Evolutionary conservation across 1,139 yeast genomes (phyloP), one percentile per base, ranked within the genome.

Genomic region (Suhomyces guaymorum): DNA sequence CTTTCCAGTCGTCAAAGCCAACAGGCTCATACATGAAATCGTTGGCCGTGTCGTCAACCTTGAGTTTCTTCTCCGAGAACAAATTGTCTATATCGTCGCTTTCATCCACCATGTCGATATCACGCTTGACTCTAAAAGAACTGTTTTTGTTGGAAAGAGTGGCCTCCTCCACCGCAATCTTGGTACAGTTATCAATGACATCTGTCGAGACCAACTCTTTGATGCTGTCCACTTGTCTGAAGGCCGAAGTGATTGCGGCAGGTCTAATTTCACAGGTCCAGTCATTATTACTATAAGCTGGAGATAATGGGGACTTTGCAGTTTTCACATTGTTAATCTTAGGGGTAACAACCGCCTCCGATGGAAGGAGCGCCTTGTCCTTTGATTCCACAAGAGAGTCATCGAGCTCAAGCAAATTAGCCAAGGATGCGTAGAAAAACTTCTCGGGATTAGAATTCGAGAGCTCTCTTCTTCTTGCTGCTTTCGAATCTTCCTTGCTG

Each of bases 221-320:
- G 27, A 66, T 62, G 17, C 44, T 40, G 16, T 64, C 68, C 13
- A 73, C 70, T 40, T 70, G 79, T 38, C 62, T 61, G 48, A 76
- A 75, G 0, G 78, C 70, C 7, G 75, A 61, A 2, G 65, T 47
- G 16, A 77, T 63, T 3, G 75, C 72, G 23, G 59, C 59, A 1
- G 79, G 72, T 32, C 65, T 66, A 13, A 75, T 61, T 25, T 65
- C 70, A 32, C 76, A 66, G 0, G 66, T 61, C 81, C 80, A 75
- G 24, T 53, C 68, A 12, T 46, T 51, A 18, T 42, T 28, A 12
- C 43, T 39, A 26, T 34, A 29, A 5, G 38, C 43, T 1, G 73
- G 73, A 10, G 72, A 61, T 26, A 62, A 55, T 3, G 73, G 73
- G 2, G 67, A 59, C 35, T 53, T 56, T 17, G 49, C 54, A 2